Evolutionary conservation across 441 rosid genomes (phyloP).

Genomic region (Adansonia madagascariensis): DNA sequence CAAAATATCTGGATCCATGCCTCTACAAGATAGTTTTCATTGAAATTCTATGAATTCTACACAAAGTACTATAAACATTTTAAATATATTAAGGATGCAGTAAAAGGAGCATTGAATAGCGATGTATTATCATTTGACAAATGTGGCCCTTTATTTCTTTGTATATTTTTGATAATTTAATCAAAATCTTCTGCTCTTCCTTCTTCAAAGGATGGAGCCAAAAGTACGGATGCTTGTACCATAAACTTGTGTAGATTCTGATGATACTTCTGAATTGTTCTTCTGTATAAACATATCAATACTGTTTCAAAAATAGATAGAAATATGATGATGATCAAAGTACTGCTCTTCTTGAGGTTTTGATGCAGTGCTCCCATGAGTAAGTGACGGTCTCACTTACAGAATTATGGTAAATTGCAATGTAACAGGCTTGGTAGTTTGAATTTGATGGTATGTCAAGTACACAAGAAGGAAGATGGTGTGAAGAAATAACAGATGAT

Average conservation of each 20-base stretch:
- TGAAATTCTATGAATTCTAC: constrained; percentile 10
- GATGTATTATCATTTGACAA: neutral
- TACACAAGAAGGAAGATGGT: constrained; percentile 1
- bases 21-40: constrained; percentile 4
- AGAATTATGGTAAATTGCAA: neutral
- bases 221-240: neutral
- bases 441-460: neutral
- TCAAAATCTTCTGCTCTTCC: neutral
- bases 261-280: neutral
- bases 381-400: neutral
- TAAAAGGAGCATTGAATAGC: neutral
- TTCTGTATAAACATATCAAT: neutral
- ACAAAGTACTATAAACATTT: neutral
- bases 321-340: neutral
- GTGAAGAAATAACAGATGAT: neutral
- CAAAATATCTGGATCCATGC: neutral
- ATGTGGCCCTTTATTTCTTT: neutral
- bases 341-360: constrained; percentile 14
- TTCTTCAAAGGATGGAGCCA: neutral
- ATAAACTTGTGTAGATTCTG: neutral
- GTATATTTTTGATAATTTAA: constrained; percentile 1
- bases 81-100: neutral
- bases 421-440: neutral
- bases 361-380: constrained; percentile 1
- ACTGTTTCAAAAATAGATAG: neutral